Percentiles rank a stretch among this genome's conserved stretches.
Evolutionary conservation across 2,329 filamentous ascomycete genomes (phyloP).

Genomic region (Teratosphaeria gauchensis): DNA sequence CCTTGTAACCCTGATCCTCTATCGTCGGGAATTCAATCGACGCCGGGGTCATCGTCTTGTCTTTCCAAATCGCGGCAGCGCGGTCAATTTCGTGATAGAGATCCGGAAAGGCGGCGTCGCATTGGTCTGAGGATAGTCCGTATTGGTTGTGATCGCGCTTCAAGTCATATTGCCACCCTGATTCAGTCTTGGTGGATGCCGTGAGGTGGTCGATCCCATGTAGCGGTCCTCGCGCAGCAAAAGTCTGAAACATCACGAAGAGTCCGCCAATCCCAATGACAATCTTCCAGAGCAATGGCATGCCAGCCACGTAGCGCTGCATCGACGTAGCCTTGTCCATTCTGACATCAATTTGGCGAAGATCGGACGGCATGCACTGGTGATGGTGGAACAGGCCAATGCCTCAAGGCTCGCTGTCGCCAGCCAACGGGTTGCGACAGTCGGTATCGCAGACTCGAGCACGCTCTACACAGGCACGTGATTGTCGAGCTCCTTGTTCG

Average conservation of each 20-base stretch:
- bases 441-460: background rate
- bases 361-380: background rate
- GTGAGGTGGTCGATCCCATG: background rate
- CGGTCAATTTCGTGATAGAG: slow-evolving; percentile 24
- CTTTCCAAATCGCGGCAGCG: slow-evolving; percentile 16
- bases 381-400: too few relatives aligned
- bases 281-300: background rate
- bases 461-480: too few relatives aligned
- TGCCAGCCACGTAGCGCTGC: background rate
- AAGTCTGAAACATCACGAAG: background rate
- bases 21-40: slow-evolving; percentile 14
- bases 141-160: slow-evolving; percentile 19
- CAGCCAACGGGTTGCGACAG: too few relatives aligned
- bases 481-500: too few relatives aligned
- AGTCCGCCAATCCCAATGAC: background rate
- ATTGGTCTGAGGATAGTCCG: slow-evolving; percentile 20
- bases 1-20: background rate
- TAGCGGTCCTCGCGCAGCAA: background rate
- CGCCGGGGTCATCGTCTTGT: slow-evolving; percentile 17
- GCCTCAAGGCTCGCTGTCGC: too few relatives aligned
- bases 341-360: background rate
- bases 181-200: background rate
- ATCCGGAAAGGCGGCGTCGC: slow-evolving; percentile 21
- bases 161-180: slow-evolving; percentile 5
- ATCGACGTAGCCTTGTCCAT: background rate